These are phyloP conservation scores for Fusarium solani-melongenae DNA, from an alignment of 2,329 filamentous ascomycete species.

Conservation along the genomic window DNA sequence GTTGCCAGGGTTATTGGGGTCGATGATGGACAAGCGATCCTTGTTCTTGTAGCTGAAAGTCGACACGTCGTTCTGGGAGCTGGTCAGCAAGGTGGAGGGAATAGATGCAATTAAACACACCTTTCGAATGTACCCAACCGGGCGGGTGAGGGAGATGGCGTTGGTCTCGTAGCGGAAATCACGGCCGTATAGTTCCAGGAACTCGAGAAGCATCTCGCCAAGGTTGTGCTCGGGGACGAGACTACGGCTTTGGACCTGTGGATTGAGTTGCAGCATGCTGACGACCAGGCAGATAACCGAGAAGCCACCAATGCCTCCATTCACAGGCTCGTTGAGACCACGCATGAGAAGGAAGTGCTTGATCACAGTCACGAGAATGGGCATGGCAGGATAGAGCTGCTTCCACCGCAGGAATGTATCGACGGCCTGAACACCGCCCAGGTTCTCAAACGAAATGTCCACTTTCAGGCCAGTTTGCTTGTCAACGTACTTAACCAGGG, in stretches of 20 bases:
- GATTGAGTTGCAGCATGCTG: constrained; percentile 85
- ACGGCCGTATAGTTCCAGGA: constrained; percentile 90
- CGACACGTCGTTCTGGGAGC: constrained; percentile 54
- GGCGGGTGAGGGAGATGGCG: constrained; percentile 81
- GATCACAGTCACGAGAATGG: constrained; percentile 84
- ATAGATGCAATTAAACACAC: constrained; percentile 54
- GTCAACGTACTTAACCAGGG: constrained; percentile 92
- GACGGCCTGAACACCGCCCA: constrained; percentile 82
- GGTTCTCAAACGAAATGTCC: constrained; percentile 95
- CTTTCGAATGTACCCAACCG: constrained; percentile 79
- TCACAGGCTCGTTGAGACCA: constrained; percentile 89
- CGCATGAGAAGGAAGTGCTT: constrained; percentile 95
- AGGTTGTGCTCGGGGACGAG: constrained; percentile 74
- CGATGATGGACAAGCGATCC: constrained; percentile 85
- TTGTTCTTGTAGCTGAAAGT: constrained; percentile 67
- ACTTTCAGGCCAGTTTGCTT: constrained; percentile 81
- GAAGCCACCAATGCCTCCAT: constrained; percentile 92
- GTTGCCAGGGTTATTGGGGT: constrained; percentile 86
- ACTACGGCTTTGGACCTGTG: constrained; percentile 71
- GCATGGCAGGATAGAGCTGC: constrained; percentile 82
- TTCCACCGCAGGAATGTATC: constrained; percentile 87
- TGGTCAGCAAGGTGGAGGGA: not conserved
- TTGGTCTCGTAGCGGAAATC: constrained; percentile 76
- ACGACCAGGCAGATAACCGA: constrained; percentile 94
- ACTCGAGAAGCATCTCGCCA: constrained; percentile 85